These are phyloP conservation scores for Fusarium incarnatum DNA, from an alignment of 2,329 filamentous ascomycete genomes.

Conservation along the genomic window DNA sequence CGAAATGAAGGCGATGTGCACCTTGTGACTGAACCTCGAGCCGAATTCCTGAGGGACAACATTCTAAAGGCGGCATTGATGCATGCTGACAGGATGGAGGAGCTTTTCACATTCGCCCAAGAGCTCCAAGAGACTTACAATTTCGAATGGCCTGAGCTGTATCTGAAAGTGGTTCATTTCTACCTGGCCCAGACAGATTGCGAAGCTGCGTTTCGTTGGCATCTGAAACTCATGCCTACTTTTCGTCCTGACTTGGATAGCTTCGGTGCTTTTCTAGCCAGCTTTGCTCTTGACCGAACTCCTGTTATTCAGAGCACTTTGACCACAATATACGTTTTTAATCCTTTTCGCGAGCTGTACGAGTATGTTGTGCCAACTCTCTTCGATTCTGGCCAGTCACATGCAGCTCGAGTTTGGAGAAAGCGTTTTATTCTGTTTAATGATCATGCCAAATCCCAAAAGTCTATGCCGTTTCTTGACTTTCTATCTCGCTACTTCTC, in stretches of 20 bases:
- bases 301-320: slow-evolving; percentile 55
- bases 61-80: slow-evolving; percentile 49
- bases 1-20: slow-evolving; percentile 24
- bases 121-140: slow-evolving; percentile 53
- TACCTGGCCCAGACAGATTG: slow-evolving; percentile 56
- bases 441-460: slow-evolving; percentile 57
- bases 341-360: slow-evolving; percentile 59
- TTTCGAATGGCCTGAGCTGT: slow-evolving; percentile 63
- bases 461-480: slow-evolving; percentile 60
- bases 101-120: slow-evolving; percentile 45
- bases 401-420: slow-evolving; percentile 62
- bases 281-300: slow-evolving; percentile 55
- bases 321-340: slow-evolving; percentile 59
- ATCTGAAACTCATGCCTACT: slow-evolving; percentile 57
- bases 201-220: slow-evolving; percentile 59
- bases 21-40: slow-evolving; percentile 39
- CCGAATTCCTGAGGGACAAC: slow-evolving; percentile 47
- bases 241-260: slow-evolving; percentile 57
- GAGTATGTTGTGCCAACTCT: slow-evolving; percentile 64
- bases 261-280: slow-evolving; percentile 58
- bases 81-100: slow-evolving; percentile 41
- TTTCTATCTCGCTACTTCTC: slow-evolving; percentile 62
- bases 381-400: slow-evolving; percentile 59
- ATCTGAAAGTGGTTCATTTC: slow-evolving; percentile 59
- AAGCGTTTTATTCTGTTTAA: slow-evolving; percentile 53